phyloP scores from a whole-genome alignment of 2,329 filamentous ascomycete species.

The Stachybotrys echinatus region DNA sequence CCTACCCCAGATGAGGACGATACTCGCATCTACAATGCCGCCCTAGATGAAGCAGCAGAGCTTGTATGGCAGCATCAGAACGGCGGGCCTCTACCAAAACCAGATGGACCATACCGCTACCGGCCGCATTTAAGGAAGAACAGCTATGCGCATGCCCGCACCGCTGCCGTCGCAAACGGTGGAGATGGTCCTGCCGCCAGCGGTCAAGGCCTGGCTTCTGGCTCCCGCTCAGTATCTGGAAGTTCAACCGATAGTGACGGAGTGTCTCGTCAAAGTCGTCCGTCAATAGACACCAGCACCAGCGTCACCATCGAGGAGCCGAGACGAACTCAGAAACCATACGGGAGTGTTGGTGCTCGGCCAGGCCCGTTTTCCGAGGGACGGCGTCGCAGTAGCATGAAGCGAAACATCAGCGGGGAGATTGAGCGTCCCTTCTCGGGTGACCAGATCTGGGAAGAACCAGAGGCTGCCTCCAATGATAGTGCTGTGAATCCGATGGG shows the following conservation, averaged over 20 bases:
- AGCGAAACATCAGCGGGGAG: constrained; percentile 66
- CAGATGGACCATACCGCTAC: constrained; percentile 63
- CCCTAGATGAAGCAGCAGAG: constrained; percentile 72
- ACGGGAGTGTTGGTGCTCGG: constrained; percentile 32
- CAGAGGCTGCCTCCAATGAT: constrained; percentile 39
- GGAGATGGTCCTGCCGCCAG: constrained; percentile 40
- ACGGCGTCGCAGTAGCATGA: constrained; percentile 59
- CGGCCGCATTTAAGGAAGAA: constrained; percentile 63
- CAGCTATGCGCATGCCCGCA: constrained; percentile 64
- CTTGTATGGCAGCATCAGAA: constrained; percentile 74
- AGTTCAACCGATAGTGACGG: constrained; percentile 47
- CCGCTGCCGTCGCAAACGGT: constrained; percentile 51
- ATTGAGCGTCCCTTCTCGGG: constrained; percentile 63
- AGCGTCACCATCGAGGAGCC: constrained; percentile 6
- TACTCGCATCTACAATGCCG: constrained; percentile 63
- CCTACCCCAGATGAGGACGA: constrained; percentile 42
- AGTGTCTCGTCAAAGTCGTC: constrained; percentile 24
- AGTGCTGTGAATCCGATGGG: constrained; percentile 15
- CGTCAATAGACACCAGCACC: constrained; percentile 15
- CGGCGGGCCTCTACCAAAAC: constrained; percentile 44
- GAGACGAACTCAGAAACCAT: constrained; percentile 29
- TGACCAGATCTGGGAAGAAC: constrained; percentile 87
- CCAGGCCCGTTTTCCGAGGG: constrained; percentile 30
- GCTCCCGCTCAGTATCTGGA: constrained; percentile 42
- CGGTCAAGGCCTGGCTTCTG: constrained; percentile 37